These are phyloP conservation scores for Stemphylium vesicarium DNA, from an alignment of 2,329 filamentous ascomycete genomes.

Conservation along the genomic window DNA sequence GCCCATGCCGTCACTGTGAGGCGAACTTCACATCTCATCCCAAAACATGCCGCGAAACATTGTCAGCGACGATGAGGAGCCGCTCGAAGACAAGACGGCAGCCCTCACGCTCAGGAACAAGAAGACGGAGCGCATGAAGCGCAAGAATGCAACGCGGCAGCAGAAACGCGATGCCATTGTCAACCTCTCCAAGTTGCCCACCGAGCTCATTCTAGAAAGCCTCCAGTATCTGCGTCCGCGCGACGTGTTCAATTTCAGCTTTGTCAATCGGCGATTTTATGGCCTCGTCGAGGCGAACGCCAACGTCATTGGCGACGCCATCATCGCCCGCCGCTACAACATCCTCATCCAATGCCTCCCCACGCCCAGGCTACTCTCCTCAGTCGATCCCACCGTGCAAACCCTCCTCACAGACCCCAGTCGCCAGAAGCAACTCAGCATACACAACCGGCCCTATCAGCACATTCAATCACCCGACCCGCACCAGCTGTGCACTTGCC, in stretches of 20 bases:
- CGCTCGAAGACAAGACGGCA: slow-evolving; percentile 59
- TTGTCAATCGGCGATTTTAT: slow-evolving; percentile 52
- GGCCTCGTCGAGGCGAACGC: slow-evolving; percentile 56
- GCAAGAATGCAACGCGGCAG: slow-evolving; percentile 44
- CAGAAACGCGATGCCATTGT: slow-evolving; percentile 39
- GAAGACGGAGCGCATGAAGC: slow-evolving; percentile 58
- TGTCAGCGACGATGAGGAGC: slow-evolving; percentile 47
- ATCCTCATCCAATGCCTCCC: slow-evolving; percentile 60
- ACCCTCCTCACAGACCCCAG: slow-evolving; percentile 49
- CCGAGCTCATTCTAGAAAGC: slow-evolving; percentile 60
- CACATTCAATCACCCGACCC: slow-evolving; percentile 59
- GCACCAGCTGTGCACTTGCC: slow-evolving; percentile 61
- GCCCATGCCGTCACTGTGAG: slow-evolving; percentile 8
- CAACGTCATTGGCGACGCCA: slow-evolving; percentile 50
- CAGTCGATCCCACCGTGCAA: slow-evolving; percentile 48
- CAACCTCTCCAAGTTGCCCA: slow-evolving; percentile 57
- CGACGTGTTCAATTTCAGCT: slow-evolving; percentile 57
- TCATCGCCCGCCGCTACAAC: slow-evolving; percentile 58
- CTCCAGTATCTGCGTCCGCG: slow-evolving; percentile 57
- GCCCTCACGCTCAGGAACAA: slow-evolving; percentile 59
- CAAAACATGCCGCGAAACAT: slow-evolving; percentile 31
- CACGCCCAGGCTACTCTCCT: slow-evolving; percentile 55
- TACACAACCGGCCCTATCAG: slow-evolving; percentile 60
- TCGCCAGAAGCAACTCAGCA: slow-evolving; percentile 53
- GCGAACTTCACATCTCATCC: neutral